Conservation (phyloP, 108 stramenopile genomes). For the Aurantiochytrium sp. region DNA sequence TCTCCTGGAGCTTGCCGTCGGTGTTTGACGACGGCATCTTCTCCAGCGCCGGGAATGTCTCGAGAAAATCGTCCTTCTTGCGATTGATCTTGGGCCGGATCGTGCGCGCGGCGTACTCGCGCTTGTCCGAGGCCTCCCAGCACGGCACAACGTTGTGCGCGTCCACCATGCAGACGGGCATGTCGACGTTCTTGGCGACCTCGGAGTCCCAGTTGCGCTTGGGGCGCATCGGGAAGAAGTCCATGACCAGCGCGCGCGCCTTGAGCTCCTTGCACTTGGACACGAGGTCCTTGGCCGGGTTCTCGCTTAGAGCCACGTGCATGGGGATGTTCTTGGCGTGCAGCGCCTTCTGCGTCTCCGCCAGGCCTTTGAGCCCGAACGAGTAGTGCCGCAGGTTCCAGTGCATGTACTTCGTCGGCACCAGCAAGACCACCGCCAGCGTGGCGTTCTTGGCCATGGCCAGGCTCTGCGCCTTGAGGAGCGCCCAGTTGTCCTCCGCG, state of each 20-base stretch:
- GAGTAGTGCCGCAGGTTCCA: constrained; percentile 74
- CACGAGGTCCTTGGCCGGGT: constrained; percentile 52
- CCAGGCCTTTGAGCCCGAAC: constrained; percentile 80
- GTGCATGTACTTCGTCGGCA: constrained; percentile 59
- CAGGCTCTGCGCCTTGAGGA: constrained; percentile 70
- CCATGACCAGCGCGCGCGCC: constrained; percentile 67
- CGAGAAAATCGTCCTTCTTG: constrained; percentile 65
- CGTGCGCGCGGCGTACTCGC: constrained; percentile 89
- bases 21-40: constrained; percentile 17
- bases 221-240: constrained; percentile 79
- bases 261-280: constrained; percentile 44
- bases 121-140: constrained; percentile 82
- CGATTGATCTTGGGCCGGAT: constrained; percentile 85
- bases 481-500: constrained; percentile 87
- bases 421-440: constrained; percentile 68
- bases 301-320: constrained; percentile 60
- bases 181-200: constrained; percentile 55
- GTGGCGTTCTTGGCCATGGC: constrained; percentile 61
- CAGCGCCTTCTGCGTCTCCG: constrained; percentile 69
- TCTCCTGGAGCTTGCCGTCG: background rate
- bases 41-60: constrained; percentile 62
- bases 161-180: constrained; percentile 87
- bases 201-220: constrained; percentile 63
- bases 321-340: constrained; percentile 67
- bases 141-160: constrained; percentile 96